These are phyloP conservation scores for Cyathus striatus DNA, from an alignment of 768 basidiomycete genomes.

Conservation along the genomic window DNA sequence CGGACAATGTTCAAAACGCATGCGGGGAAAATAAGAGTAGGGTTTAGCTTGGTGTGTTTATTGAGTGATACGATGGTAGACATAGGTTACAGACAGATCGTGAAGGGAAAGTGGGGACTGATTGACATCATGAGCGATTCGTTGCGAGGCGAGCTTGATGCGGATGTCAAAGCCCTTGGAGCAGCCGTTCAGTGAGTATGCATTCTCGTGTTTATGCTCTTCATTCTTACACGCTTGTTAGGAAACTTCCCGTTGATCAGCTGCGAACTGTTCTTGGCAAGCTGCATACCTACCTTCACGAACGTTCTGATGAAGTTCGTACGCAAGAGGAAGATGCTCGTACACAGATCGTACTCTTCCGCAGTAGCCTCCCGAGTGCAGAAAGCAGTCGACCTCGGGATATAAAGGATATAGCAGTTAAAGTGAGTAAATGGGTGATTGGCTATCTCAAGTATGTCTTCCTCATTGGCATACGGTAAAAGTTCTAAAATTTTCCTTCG, in stretches of 20 bases:
- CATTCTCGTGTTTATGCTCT: not conserved
- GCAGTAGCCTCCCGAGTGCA: slow-evolving; percentile 13
- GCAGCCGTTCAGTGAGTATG: slow-evolving; percentile 43
- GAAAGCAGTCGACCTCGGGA: slow-evolving; percentile 7
- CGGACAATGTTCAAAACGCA: slow-evolving; percentile 16
- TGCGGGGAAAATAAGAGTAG: slow-evolving; percentile 30
- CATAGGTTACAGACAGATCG: slow-evolving; percentile 36
- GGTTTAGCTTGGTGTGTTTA: slow-evolving; percentile 38
- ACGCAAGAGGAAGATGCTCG: slow-evolving; percentile 25
- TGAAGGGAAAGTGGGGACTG: slow-evolving; percentile 18
- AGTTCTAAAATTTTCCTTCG: slow-evolving; percentile 14
- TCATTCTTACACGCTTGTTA: slow-evolving; percentile 10
- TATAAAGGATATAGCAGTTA: slow-evolving; percentile 12
- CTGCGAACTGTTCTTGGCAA: slow-evolving; percentile 30
- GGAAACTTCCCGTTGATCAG: slow-evolving; percentile 33
- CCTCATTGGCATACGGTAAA: not conserved
- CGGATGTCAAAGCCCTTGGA: slow-evolving; percentile 39
- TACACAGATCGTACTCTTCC: slow-evolving; percentile 11
- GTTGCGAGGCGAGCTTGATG: slow-evolving; percentile 37
- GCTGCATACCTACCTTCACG: slow-evolving; percentile 20
- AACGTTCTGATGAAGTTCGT: slow-evolving; percentile 17
- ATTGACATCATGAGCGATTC: slow-evolving; percentile 39
- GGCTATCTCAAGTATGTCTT: slow-evolving; percentile 43
- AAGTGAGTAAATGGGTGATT: slow-evolving; percentile 45
- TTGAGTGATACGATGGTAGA: slow-evolving; percentile 38